These are phyloP conservation scores for Pachysandra terminalis DNA, from an alignment of 164 flowering plant genomes.

Conservation along the genomic window DNA sequence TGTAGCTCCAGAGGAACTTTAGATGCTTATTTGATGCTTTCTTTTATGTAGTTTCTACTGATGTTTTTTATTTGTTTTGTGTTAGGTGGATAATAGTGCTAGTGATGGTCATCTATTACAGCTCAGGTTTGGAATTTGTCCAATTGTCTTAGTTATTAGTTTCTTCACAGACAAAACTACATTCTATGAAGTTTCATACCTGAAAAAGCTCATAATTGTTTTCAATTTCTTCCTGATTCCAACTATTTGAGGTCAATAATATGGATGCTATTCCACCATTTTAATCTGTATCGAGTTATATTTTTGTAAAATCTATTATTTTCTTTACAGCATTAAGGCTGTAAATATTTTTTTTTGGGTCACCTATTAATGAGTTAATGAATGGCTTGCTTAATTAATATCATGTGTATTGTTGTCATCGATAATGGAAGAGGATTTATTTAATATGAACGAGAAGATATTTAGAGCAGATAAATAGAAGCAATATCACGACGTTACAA, in stretches of 20 bases:
- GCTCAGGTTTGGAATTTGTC: conserved; percentile 57
- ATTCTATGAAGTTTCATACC: neutral
- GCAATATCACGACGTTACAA: too few relatives aligned
- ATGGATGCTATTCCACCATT: neutral
- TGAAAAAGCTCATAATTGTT: neutral
- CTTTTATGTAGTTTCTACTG: neutral
- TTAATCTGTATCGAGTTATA: neutral
- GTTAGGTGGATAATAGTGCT: conserved; percentile 57
- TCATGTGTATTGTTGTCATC: too few relatives aligned
- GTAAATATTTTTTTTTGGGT: too few relatives aligned
- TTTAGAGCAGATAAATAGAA: too few relatives aligned
- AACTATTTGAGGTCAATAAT: neutral
- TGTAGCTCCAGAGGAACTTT: conserved; percentile 1
- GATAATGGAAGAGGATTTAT: too few relatives aligned
- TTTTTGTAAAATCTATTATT: neutral
- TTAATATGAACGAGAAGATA: too few relatives aligned
- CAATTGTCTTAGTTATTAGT: neutral
- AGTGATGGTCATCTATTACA: conserved; percentile 82
- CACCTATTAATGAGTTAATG: too few relatives aligned
- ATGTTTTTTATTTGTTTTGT: conserved; percentile 9
- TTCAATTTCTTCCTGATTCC: neutral
- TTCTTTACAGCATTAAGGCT: too few relatives aligned
- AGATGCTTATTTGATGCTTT: neutral
- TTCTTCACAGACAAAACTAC: neutral
- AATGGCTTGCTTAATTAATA: too few relatives aligned